Evolutionary conservation across 164 flowering plant species (phyloP), one percentile per base, ranked within the genome.

Genomic region (Amborella trichopoda): DNA sequence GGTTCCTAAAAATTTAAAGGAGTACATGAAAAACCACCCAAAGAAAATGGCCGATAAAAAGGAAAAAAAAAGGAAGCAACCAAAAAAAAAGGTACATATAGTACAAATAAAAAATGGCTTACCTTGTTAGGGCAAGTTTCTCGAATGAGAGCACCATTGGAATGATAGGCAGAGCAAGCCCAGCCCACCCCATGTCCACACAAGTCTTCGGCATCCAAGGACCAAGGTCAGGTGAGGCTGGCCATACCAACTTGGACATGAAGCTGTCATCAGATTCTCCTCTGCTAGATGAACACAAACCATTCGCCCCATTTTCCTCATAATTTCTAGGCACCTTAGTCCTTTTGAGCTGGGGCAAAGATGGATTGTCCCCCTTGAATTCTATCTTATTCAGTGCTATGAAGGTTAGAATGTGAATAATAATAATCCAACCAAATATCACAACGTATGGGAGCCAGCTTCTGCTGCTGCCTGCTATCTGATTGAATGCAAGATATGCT

Each of bases 381-480:
- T 62, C 62, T 52, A 62, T 52, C 23, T 48, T 62, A 50, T 48
- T 56, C 19, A 62, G 51, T 6, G 46, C 54, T 28, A 56, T 18
- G 38, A 62, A 48, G 41, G 67, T 48, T 24, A 53, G 48, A 37
- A 62, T 47, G 46, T 52, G 56, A 43, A 55, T 49, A 28, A 62
- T 23, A 2, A 37, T 23, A 2, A 13, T 56, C 62, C 67, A 56
- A 17, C 50, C 58, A 8, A 62, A 26, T 20, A 56, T 30, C 41
- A 62, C 38, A 23, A 14, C 54, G 38, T 56, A 62, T 51, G 66
- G 61, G 38, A 52, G 62, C 58, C 61, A 56, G 3, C 58, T 28
- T 24, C 40, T 52, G 5, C 40, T 28, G 5, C 54, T 18, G 45
- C 48, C 47, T 2, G 54, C 25, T 23, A 62, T 50, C 53, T 62